Conservation (phyloP, 176 grass and related monocot species). For the Aegilops bicornis region DNA sequence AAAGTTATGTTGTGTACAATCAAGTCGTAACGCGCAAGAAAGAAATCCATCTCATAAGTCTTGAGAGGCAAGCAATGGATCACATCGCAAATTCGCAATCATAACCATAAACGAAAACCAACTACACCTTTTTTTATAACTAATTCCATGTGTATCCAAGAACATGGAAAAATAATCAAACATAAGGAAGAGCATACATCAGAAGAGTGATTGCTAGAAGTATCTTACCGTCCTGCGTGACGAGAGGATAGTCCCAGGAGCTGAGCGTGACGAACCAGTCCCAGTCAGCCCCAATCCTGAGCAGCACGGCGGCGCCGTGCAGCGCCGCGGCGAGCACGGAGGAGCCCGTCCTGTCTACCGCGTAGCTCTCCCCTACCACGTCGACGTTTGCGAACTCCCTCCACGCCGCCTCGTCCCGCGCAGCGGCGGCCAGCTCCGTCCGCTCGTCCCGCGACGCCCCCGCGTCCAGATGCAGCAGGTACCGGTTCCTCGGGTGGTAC, state of each 20-base stretch:
- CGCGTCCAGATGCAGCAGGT: conserved; percentile 63
- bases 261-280: conserved; percentile 72
- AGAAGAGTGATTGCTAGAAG: neutral
- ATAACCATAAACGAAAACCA: neutral
- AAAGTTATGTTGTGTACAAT: neutral
- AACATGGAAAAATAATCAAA: neutral
- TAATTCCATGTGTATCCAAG: neutral
- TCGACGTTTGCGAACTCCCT: conserved; percentile 45
- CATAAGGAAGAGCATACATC: neutral
- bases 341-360: conserved; percentile 40
- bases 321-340: conserved; percentile 51
- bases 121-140: no score
- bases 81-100: neutral
- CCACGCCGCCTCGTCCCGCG: conserved; percentile 23
- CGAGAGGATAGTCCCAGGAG: conserved; percentile 60
- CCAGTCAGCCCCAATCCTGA: conserved; percentile 40
- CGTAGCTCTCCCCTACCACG: conserved; percentile 39
- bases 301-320: conserved; percentile 62
- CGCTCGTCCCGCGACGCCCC: conserved; percentile 32
- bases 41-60: neutral
- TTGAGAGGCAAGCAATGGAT: neutral
- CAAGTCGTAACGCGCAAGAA: neutral
- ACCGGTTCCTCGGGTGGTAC: conserved; percentile 65
- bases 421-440: neutral
- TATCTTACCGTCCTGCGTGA: conserved; percentile 61